Percentiles rank a stretch among this genome's conserved stretches.
Conservation (phyloP, 2,329 filamentous ascomycete species). For the Apiospora saccharicola region DNA sequence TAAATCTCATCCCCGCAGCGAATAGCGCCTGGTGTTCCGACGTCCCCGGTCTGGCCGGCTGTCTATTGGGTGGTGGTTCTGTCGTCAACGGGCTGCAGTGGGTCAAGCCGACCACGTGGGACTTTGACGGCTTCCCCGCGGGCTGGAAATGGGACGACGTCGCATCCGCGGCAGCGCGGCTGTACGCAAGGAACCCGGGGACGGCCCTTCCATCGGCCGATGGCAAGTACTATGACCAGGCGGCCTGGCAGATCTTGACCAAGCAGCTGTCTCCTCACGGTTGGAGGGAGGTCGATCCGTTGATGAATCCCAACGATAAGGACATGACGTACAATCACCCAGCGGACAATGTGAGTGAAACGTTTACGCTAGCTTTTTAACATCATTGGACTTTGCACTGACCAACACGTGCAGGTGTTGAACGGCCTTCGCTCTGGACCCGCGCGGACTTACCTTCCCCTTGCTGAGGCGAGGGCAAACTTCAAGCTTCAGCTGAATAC, state of each 20-base stretch:
- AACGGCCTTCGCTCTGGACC: conserved; percentile 72
- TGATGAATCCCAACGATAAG: conserved; percentile 66
- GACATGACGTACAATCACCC: conserved; percentile 68
- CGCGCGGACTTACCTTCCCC: conserved; percentile 73
- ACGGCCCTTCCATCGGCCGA: conserved; percentile 71
- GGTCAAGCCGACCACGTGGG: conserved; percentile 64
- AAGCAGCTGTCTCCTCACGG: conserved; percentile 64
- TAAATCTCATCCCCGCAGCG: conserved; percentile 50
- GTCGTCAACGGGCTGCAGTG: conserved; percentile 73
- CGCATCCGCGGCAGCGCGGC: conserved; percentile 61
- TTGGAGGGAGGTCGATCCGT: conserved; percentile 69
- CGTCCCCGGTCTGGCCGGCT: conserved; percentile 75
- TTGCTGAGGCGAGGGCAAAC: conserved; percentile 65
- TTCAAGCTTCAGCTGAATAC: conserved; percentile 74
- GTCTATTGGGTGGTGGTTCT: conserved; percentile 72
- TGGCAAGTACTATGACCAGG: conserved; percentile 68
- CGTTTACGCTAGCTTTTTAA: too few relatives aligned
- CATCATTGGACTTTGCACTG: background rate
- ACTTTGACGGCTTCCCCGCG: conserved; percentile 74
- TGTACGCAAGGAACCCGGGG: conserved; percentile 72
- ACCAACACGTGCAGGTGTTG: conserved; percentile 57
- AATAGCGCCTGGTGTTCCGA: conserved; percentile 59
- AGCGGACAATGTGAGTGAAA: conserved; percentile 51
- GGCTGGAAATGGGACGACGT: conserved; percentile 75
- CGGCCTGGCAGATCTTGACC: conserved; percentile 68